Evolutionary conservation across 2,329 filamentous ascomycete genomes (phyloP), one percentile per base, ranked within the genome.

Genomic region (Aotearoamyces nothofagi): DNA sequence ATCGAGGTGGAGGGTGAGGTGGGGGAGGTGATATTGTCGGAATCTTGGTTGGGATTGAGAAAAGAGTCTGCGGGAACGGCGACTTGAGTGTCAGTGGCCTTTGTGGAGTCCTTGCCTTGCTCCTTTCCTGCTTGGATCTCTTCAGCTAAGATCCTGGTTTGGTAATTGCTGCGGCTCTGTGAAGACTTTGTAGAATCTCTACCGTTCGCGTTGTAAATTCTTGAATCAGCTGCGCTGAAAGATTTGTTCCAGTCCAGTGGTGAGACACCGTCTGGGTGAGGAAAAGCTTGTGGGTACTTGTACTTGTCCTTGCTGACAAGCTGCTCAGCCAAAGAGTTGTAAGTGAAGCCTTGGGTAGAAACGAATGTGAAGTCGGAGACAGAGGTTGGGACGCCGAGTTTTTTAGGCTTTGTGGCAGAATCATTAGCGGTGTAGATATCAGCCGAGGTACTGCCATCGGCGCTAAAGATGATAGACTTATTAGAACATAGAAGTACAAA

Each of bases 181-280:
- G n/a, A n/a, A n/a, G n/a, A n/a, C n/a, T n/a, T n/a, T n/a, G n/a
- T n/a, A n/a, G 44, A 32, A 26, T 34, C 40, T 32, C 45, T 47
- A 12, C 39, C 34, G 26, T 44, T 29, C 16, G 39, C 36, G 16
- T 49, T 47, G 30, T 50, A 50, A 16, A 46, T 41, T 5, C 41
- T 33, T 9, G 43, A 47, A 27, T 50, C 47, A 14, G 47, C 46
- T 9, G 42, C 43, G 4, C 41, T 49, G 19, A 42, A 50, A 3
- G 41, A 35, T 24, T 45, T 44, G 23, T 49, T 47, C 47, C 47
- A 50, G 9, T 39, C 35, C 6, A 31, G 27, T 26, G 47, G 43
- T 14, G 43, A 39, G 16, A 46, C 39, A n/a, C 41, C 45, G 11
- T 32, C 32, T 4, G 47, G 47, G 13, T 43, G 46, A 6, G 47